These are phyloP conservation scores for Tricholoma matsutake DNA, from an alignment of 768 basidiomycete genomes.

Conservation along the genomic window DNA sequence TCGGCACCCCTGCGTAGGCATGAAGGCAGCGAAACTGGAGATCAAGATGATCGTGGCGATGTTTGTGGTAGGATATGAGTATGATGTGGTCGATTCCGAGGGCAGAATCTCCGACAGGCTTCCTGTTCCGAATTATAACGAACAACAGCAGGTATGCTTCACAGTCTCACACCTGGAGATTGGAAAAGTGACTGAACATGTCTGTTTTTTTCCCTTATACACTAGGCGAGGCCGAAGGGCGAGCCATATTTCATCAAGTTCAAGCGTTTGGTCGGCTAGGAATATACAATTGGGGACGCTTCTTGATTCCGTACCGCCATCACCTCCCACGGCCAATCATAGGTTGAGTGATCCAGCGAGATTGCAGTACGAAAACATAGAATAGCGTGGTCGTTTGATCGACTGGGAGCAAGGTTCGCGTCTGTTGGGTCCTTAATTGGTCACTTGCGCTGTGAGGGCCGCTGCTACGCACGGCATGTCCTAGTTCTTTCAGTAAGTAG, in stretches of 20 bases:
- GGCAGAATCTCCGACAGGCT: slow-evolving; percentile 18
- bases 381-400: no score
- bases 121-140: neutral
- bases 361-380: no score
- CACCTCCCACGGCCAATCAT: no score
- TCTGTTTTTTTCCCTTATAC: neutral
- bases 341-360: no score
- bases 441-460: no score
- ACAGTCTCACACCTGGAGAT: neutral
- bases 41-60: slow-evolving; percentile 32
- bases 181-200: neutral
- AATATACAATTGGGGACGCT: neutral
- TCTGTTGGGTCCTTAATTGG: no score
- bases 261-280: slow-evolving; percentile 18
- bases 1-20: slow-evolving; percentile 16
- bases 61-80: slow-evolving; percentile 30
- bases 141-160: neutral
- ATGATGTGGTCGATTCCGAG: slow-evolving; percentile 25
- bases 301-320: no score
- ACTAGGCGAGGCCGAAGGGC: slow-evolving; percentile 20
- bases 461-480: no score
- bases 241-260: slow-evolving; percentile 22
- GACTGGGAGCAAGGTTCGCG: no score
- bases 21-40: slow-evolving; percentile 35
- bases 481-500: no score